Base-by-base conservation (phyloP, 2,329 filamentous ascomycete genomes). In the Trichoderma atroviride region DNA sequence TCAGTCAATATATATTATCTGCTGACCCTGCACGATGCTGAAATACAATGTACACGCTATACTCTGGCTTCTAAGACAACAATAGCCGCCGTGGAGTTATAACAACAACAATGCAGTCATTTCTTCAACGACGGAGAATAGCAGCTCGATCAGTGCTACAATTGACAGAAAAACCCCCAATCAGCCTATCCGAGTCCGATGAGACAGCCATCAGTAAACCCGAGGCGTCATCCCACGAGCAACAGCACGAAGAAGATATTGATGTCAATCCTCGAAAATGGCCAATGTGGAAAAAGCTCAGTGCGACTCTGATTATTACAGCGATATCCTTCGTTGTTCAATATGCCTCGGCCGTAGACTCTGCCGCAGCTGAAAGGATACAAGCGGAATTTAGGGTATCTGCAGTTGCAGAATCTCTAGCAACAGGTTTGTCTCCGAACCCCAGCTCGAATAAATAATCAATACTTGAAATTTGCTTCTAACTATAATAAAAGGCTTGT, bases 321-420 rank as follows among this genome's bases (percentile, higher is more conserved):
- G 55, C 55, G 9, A 57, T 57, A 31, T 57, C 55, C 13, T 57
- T 57, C 11, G 55, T 57, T 57, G 55, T 57, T 2, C 55, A 57
- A n/a, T 57, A 57, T 57, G 55, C 55, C 9, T 57, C 55, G 19
- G 55, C 55, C 19, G 29, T 57, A 19, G 55, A 57, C 55, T 57
- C 55, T 31, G 55, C 29, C 16, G 55, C 55, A 19, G 27, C 55
- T 33, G 55, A 57, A 33, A 33, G 14, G 31, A 57, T 57, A 31
- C 55, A 57, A 33, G 29, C 27, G 19, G 55, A 31, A 33, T 57
- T 57, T 33, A 29, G 55, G 29, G 55, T 35, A 57, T 57, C 55
- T 31, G 27, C 55, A n/a, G 55, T 57, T 33, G 29, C 55, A 22
- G 55, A 57, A n/a, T 57, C 27, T 57, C 19, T 57, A 35, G 55